phyloP scores from a whole-genome alignment of 75 land plant species.

The Azolla pinnata region DNA sequence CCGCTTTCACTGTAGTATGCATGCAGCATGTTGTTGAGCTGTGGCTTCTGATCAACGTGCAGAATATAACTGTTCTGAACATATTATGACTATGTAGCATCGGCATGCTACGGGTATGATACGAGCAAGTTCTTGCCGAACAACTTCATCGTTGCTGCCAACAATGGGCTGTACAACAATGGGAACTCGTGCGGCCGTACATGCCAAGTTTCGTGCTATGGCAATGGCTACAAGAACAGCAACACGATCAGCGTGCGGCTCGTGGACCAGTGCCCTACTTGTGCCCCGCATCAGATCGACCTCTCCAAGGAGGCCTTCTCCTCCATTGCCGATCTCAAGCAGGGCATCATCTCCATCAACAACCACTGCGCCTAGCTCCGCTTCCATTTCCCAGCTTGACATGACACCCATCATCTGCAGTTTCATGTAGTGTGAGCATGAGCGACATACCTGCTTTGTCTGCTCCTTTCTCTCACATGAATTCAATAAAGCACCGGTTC shows the following conservation, averaged over 20 bases:
- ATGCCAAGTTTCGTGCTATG: conserved; percentile 42
- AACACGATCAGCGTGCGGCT: conserved; percentile 17
- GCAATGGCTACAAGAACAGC: conserved; percentile 20
- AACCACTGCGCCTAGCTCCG: no score
- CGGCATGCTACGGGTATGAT: conserved; percentile 41
- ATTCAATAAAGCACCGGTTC: no score
- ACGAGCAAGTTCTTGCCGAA: conserved; percentile 32
- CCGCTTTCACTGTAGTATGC: no score
- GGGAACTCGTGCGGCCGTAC: conserved; percentile 43
- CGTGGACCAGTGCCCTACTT: conserved; percentile 17
- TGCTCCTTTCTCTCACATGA: no score
- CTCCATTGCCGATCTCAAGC: conserved; percentile 10
- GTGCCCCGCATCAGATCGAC: conserved; percentile 13
- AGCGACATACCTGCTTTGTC: no score
- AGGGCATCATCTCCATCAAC: conserved; percentile 8
- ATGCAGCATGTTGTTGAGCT: no score
- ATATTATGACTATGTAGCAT: no score
- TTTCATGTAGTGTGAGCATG: no score
- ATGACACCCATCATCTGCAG: no score
- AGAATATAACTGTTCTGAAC: no score
- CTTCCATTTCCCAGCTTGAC: no score
- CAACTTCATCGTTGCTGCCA: conserved; percentile 44
- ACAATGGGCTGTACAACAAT: conserved; percentile 42
- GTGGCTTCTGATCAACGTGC: no score
- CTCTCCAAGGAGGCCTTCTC: conserved; percentile 22